Evolutionary conservation across 2,329 filamentous ascomycete species (phyloP).

Genomic region (Cadophora sp.): DNA sequence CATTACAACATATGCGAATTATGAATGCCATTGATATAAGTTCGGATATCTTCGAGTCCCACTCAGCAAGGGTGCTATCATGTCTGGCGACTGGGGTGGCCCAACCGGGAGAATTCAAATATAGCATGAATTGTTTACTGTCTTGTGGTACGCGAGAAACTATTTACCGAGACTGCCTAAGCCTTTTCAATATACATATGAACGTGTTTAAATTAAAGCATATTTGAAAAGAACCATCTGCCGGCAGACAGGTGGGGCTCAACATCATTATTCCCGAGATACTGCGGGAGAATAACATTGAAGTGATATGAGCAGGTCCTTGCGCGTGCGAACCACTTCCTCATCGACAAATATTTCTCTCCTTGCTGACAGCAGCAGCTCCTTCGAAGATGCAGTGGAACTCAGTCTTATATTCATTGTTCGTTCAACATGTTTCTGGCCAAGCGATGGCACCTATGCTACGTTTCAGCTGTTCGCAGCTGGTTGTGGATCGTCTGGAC

Average conservation of each 20-base stretch:
- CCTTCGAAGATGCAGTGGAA: conserved; percentile 27
- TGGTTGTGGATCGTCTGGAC: conserved; percentile 30
- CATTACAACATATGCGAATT: too few species aligned
- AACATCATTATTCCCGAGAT: neutral
- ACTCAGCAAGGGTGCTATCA: neutral
- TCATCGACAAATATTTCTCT: neutral
- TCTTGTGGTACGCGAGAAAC: neutral
- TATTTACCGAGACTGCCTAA: conserved; percentile 28
- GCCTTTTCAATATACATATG: conserved; percentile 28
- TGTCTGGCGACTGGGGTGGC: conserved; percentile 1
- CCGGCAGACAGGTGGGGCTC: conserved; percentile 25
- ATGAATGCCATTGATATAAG: too few species aligned
- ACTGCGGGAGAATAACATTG: neutral
- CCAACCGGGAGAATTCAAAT: neutral
- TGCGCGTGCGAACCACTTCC: neutral
- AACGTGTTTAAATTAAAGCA: conserved; percentile 23
- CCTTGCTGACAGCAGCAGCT: neutral
- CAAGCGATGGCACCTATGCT: conserved; percentile 28
- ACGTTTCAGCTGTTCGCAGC: conserved; percentile 30
- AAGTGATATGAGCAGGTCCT: neutral
- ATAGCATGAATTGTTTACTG: conserved; percentile 13
- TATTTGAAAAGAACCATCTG: neutral
- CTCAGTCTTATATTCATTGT: conserved; percentile 13
- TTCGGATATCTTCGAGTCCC: neutral
- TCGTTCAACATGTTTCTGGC: conserved; percentile 20